phyloP scores from a whole-genome alignment of 768 basidiomycete genomes.

The Lactifluus echinatus region DNA sequence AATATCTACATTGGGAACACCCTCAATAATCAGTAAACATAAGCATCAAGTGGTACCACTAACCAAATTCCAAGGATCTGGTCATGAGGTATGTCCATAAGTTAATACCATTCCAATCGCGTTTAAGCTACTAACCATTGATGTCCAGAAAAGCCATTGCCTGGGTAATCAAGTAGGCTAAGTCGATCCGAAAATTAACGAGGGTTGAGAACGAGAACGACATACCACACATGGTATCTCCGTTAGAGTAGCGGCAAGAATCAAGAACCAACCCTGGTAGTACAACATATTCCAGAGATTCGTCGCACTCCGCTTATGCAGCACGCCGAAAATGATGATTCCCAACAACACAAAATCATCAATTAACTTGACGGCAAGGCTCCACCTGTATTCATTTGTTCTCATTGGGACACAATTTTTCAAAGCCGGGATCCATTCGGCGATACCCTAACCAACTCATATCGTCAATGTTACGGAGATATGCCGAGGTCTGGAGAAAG shows the following conservation, averaged over 20 bases:
- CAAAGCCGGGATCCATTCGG: background rate
- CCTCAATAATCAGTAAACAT: background rate
- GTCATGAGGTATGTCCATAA: background rate
- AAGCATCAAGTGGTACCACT: background rate
- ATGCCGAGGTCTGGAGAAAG: background rate
- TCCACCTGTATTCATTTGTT: conserved; percentile 1
- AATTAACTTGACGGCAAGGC: conserved; percentile 10
- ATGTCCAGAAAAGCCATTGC: conserved; percentile 9
- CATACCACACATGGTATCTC: conserved; percentile 13
- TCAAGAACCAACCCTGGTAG: conserved; percentile 14
- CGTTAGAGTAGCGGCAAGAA: conserved; percentile 2
- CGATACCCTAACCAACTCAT: background rate
- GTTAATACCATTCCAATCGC: background rate
- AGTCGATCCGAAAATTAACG: background rate
- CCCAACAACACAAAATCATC: conserved; percentile 1
- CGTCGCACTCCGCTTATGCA: conserved; percentile 13
- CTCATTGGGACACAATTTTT: background rate
- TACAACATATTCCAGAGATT: conserved; percentile 17
- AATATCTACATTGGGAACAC: conserved; percentile 7
- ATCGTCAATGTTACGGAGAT: background rate
- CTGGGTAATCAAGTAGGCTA: background rate
- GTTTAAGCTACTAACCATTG: background rate
- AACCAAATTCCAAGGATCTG: conserved; percentile 16
- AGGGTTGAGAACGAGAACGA: background rate
- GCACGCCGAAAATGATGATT: conserved; percentile 14